phyloP scores from a whole-genome alignment of 345 rosid species.

The Populus alba region DNA sequence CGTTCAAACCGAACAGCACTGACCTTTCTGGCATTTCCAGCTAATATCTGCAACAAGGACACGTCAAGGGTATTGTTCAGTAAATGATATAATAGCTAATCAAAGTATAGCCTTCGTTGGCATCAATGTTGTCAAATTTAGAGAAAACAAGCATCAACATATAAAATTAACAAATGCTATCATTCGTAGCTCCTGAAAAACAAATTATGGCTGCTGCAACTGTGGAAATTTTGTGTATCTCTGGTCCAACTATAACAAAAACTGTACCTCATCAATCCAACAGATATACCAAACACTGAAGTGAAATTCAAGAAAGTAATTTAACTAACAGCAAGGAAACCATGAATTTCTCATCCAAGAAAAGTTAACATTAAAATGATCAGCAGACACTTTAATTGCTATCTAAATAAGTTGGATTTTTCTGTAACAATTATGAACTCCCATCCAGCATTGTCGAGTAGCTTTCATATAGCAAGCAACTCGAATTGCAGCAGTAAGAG shows the following conservation, averaged over 20 bases:
- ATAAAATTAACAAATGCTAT: not conserved
- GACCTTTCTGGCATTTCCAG: conserved; percentile 96
- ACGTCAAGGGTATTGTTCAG: conserved; percentile 1
- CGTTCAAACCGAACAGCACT: conserved; percentile 83
- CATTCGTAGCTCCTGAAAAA: too few relatives aligned
- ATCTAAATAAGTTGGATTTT: not conserved
- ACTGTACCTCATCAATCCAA: not conserved
- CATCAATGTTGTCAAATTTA: not conserved
- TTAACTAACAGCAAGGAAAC: not conserved
- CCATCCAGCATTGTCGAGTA: not conserved
- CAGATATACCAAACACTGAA: not conserved
- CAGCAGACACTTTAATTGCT: not conserved
- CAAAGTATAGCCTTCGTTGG: not conserved
- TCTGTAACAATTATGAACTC: not conserved
- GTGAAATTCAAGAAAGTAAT: not conserved
- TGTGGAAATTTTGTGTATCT: not conserved
- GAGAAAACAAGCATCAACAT: not conserved
- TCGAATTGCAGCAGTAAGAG: not conserved
- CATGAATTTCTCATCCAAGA: not conserved
- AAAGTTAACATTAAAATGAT: not conserved
- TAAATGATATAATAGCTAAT: conserved; percentile 8
- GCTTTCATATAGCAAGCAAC: not conserved
- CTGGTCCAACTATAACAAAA: not conserved
- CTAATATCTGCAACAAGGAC: conserved; percentile 61
- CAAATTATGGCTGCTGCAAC: not conserved